Base-by-base conservation (phyloP, 2,329 filamentous ascomycete genomes). In the Trichoderma koningiopsis region DNA sequence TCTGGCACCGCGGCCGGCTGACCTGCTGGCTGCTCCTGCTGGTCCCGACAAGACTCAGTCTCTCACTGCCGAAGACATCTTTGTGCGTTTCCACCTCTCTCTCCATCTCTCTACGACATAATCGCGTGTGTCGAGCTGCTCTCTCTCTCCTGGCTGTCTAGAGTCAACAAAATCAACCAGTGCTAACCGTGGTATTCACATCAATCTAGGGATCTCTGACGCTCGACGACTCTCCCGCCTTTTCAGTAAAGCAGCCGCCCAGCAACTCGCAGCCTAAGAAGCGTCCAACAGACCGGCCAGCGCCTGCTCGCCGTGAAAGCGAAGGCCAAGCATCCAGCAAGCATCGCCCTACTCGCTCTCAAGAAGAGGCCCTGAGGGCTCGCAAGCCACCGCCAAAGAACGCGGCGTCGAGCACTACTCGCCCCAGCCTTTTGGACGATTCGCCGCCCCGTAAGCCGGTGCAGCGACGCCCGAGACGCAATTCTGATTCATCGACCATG, bases 401-500 rank as follows among this genome's bases (percentile, higher is more conserved):
- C 81, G 74, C 73, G 78, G 80, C 60, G 76, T 62, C 76, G 76
- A 71, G 77, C 81, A 74, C 73, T 78, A 70, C 71, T 70, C 11
- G 76, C 65, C 70, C 55, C 75, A 70, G 76, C 78, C 73, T 74
- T 78, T 73, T 73, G 71, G 73, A 79, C 71, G 73, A 72, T 72
- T 84, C 81, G 66, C 79, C 81, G n/a, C 78, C 80, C 55, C 80
- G 79, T 68, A 78, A 77, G 59, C 72, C 78, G 8, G 31, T 29
- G 40, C 81, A 83, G 57, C 81, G 85, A 68, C 86, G 89, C 24
- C 85, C 86, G 22, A 88, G 92, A 74, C 88, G 92, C 74, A 94
- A 94, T 78, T 95, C 92, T 3, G 92, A 95, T 69, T 93, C 92
- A 0, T 95, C 92, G 0, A 82, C 92, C 57, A 82, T 90, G 75